phyloP scores from a whole-genome alignment of 345 rosid species.

The Salix viminalis region DNA sequence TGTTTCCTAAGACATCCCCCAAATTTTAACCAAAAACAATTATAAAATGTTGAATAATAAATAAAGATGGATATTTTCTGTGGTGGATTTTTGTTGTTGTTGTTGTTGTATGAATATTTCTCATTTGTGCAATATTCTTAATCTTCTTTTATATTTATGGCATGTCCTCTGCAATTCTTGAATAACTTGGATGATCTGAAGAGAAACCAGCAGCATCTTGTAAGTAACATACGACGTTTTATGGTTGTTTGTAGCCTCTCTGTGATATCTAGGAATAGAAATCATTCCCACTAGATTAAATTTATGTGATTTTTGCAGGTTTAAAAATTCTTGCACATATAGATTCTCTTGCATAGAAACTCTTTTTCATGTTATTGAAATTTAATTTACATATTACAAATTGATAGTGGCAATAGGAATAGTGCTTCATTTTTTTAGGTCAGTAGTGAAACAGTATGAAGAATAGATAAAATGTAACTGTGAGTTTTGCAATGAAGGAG shows the following conservation, averaged over 20 bases:
- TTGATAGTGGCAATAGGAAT: background rate
- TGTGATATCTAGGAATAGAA: background rate
- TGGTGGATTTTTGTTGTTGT: background rate
- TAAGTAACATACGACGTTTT: conserved; percentile 39
- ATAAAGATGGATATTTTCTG: background rate
- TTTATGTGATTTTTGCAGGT: background rate
- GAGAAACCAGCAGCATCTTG: conserved; percentile 97
- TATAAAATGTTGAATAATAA: too few relatives aligned
- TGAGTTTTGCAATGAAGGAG: too few relatives aligned
- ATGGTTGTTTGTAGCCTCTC: background rate
- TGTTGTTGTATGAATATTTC: conserved; percentile 2
- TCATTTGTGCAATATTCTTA: conserved; percentile 22
- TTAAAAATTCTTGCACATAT: background rate
- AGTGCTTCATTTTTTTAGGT: background rate
- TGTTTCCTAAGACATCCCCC: background rate
- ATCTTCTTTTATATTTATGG: conserved; percentile 19
- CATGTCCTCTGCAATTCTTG: conserved; percentile 29
- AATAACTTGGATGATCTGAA: conserved; percentile 45
- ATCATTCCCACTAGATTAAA: background rate
- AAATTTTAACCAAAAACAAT: background rate
- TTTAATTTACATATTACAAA: background rate
- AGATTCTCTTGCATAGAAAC: background rate
- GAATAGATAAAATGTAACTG: background rate
- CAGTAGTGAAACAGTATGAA: background rate
- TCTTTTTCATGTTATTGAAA: background rate